These are phyloP conservation scores for Tuber borchii DNA, from an alignment of 495 filamentous ascomycete species.

Conservation along the genomic window DNA sequence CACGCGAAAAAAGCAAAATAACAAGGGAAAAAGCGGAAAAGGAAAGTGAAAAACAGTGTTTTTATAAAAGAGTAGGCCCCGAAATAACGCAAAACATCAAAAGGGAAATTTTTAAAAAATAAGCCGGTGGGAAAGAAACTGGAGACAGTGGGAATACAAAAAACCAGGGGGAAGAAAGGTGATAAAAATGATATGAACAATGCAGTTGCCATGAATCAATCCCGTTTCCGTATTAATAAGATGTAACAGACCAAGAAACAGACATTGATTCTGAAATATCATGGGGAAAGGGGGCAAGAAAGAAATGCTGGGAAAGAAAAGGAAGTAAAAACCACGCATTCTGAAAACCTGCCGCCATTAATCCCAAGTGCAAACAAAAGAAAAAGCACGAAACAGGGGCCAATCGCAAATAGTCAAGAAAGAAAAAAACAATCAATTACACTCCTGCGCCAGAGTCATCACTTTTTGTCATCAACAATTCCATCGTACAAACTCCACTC, in stretches of 20 bases:
- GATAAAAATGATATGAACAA: constrained; percentile 22
- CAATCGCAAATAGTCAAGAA: constrained; percentile 31
- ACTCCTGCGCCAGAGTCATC: constrained; percentile 28
- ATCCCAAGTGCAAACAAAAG: constrained; percentile 44
- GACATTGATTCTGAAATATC: constrained; percentile 25
- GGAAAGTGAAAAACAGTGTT: background rate
- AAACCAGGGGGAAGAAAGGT: constrained; percentile 1
- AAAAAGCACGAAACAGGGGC: constrained; percentile 32
- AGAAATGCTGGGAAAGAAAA: constrained; percentile 17
- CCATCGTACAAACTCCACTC: constrained; percentile 32
- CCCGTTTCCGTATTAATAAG: constrained; percentile 36
- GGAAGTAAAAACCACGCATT: constrained; percentile 34
- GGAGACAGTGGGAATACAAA: background rate
- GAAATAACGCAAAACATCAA: constrained; percentile 4
- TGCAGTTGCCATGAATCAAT: constrained; percentile 41
- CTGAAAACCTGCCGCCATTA: constrained; percentile 39
- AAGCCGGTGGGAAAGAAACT: constrained; percentile 3
- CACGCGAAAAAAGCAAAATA: background rate
- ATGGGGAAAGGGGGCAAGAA: constrained; percentile 13
- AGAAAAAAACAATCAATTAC: constrained; percentile 29
- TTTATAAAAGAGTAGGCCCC: background rate
- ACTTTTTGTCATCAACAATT: constrained; percentile 36
- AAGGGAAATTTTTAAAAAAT: constrained; percentile 8
- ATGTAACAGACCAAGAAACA: constrained; percentile 24
- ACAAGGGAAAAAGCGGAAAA: background rate